These are phyloP conservation scores for Chrysanthemum seticuspe DNA, from an alignment of 129 eudicot genomes.

Conservation along the genomic window DNA sequence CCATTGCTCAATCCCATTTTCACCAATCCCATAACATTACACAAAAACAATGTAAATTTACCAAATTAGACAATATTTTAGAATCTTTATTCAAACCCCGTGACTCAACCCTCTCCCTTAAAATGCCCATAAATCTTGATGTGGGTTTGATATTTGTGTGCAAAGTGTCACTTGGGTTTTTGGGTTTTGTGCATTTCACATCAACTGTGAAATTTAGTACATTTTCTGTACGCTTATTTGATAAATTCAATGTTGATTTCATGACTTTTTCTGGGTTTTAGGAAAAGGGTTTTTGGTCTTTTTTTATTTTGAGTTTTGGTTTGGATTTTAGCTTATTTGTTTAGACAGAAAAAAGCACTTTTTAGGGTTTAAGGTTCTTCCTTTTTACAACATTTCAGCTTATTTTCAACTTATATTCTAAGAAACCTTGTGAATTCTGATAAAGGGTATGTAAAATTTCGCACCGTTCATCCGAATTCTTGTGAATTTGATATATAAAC, in stretches of 20 bases:
- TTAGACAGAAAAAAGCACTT: neutral
- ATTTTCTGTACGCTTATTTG: slow-evolving; percentile 24
- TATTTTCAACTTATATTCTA: neutral
- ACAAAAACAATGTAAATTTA: neutral
- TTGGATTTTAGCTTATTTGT: slow-evolving; percentile 25
- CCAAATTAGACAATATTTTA: neutral
- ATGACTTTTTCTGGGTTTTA: slow-evolving; percentile 26
- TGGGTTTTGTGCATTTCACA: slow-evolving; percentile 30
- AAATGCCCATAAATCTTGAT: slow-evolving; percentile 32
- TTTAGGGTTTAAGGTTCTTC: slow-evolving; percentile 32
- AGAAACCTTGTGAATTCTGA: slow-evolving; percentile 1
- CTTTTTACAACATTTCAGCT: neutral
- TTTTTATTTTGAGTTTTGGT: neutral
- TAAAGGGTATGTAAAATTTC: neutral
- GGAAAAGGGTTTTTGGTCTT: slow-evolving; percentile 10
- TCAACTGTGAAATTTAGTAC: slow-evolving; percentile 1
- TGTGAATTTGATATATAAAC: neutral
- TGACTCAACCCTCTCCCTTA: slow-evolving; percentile 36
- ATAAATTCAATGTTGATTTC: slow-evolving; percentile 31
- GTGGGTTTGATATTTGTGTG: slow-evolving; percentile 26
- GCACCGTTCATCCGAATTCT: neutral
- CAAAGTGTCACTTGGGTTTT: slow-evolving; percentile 21
- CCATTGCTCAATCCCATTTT: slow-evolving; percentile 25
- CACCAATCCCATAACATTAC: slow-evolving; percentile 11
- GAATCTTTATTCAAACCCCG: slow-evolving; percentile 17